Percentiles rank a stretch among this genome's conserved stretches.
phyloP scores from a whole-genome alignment of 208 protist species.

The Trypanosoma theileri region DNA sequence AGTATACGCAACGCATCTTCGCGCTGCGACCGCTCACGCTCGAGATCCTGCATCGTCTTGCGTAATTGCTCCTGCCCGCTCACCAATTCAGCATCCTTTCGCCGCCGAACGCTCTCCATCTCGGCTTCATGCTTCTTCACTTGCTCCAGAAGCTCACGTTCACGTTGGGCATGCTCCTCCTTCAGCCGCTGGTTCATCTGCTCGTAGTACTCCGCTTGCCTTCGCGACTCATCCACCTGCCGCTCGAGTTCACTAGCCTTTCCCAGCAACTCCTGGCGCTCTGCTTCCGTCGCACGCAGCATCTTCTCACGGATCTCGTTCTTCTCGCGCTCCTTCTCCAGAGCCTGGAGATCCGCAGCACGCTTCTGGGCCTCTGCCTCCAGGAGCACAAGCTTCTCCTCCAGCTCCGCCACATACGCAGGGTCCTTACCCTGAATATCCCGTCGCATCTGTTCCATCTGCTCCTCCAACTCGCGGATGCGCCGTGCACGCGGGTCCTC shows the following conservation, averaged over 20 bases:
- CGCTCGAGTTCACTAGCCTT: conserved; percentile 26
- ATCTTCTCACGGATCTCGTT: conserved; percentile 46
- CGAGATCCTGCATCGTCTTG: conserved; percentile 19
- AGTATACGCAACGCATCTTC: conserved; percentile 30
- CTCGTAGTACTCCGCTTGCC: conserved; percentile 17
- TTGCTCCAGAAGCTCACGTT: conserved; percentile 33
- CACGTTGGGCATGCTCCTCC: conserved; percentile 30
- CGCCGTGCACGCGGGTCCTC: conserved; percentile 59
- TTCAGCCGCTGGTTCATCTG: conserved; percentile 28
- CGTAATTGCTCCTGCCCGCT: conserved; percentile 11
- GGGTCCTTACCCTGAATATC: conserved; percentile 37
- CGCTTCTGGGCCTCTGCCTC: conserved; percentile 62
- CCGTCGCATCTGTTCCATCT: conserved; percentile 44
- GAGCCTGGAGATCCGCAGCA: conserved; percentile 50
- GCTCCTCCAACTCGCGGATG: conserved; percentile 63
- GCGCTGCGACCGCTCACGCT: conserved; percentile 26
- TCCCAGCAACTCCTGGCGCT: conserved; percentile 21
- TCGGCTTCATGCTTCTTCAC: conserved; percentile 20
- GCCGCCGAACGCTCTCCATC: conserved; percentile 22
- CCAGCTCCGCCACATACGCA: conserved; percentile 39
- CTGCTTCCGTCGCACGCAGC: conserved; percentile 47
- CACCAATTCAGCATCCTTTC: conserved; percentile 26
- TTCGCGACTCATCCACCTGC: conserved; percentile 31
- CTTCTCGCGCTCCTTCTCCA: conserved; percentile 54
- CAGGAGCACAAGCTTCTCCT: conserved; percentile 57